These are phyloP conservation scores for Acorus calamus DNA, from an alignment of 106 monocot genomes.

Conservation along the genomic window DNA sequence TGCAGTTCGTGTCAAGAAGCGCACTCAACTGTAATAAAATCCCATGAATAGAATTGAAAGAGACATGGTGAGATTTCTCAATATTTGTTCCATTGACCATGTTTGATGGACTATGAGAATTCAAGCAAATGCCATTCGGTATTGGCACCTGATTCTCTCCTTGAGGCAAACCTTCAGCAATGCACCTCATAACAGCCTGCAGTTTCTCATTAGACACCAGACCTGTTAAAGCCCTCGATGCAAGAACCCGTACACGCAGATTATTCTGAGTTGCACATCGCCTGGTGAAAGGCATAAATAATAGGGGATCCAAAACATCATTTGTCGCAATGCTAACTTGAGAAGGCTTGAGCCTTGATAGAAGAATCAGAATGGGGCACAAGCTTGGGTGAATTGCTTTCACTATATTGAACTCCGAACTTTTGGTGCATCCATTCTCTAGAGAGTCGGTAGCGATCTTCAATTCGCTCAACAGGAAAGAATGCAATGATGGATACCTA, in stretches of 20 bases:
- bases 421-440: conserved; percentile 20
- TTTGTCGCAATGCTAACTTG: conserved; percentile 43
- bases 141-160: conserved; percentile 11
- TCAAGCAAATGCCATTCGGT: background rate
- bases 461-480: conserved; percentile 67
- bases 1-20: conserved; percentile 69
- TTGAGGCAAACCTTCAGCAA: conserved; percentile 40
- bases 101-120: background rate
- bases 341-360: conserved; percentile 87
- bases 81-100: conserved; percentile 3
- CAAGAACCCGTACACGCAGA: conserved; percentile 73
- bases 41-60: conserved; percentile 89
- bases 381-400: conserved; percentile 92
- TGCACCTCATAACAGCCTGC: conserved; percentile 25
- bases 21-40: conserved; percentile 61
- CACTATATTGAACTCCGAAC: conserved; percentile 40
- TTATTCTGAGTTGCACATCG: conserved; percentile 86
- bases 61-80: conserved; percentile 5
- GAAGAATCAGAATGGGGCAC: conserved; percentile 89
- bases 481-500: conserved; percentile 91
- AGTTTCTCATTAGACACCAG: conserved; percentile 90
- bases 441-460: conserved; percentile 60
- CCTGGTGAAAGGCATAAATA: conserved; percentile 66
- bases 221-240: conserved; percentile 83
- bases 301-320: conserved; percentile 76